Conservation (phyloP, 2,329 filamentous ascomycete genomes). For the Trichoderma brevicompactum region DNA sequence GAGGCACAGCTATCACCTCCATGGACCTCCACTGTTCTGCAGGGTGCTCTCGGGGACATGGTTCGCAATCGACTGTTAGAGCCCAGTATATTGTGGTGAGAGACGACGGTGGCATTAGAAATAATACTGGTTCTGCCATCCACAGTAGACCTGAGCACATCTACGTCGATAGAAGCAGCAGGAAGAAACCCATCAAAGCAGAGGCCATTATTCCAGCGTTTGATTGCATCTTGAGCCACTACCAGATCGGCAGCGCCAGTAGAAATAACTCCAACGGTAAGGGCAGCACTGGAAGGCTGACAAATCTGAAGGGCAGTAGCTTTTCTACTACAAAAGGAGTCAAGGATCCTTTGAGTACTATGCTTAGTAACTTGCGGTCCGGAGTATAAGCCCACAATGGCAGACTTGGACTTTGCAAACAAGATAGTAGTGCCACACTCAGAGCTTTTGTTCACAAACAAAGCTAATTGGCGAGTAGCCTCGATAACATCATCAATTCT, state of each 20-base stretch:
- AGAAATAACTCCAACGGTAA: no score
- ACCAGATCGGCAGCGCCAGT: no score
- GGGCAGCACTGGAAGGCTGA: no score
- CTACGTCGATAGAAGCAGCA: neutral
- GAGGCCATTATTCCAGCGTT: neutral
- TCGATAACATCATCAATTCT: no score
- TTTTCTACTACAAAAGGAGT: no score
- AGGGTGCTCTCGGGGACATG: neutral
- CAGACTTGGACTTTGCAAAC: slow-evolving; percentile 39
- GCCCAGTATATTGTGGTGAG: no score
- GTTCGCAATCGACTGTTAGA: neutral
- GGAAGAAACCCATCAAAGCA: slow-evolving; percentile 1
- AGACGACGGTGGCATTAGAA: neutral
- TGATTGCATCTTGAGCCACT: slow-evolving; percentile 2
- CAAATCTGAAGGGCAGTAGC: no score
- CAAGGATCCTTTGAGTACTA: no score
- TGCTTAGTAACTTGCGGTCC: neutral
- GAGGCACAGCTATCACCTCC: slow-evolving; percentile 42
- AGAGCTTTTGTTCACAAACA: slow-evolving; percentile 1
- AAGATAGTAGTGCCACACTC: slow-evolving; percentile 35
- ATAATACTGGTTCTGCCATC: no score
- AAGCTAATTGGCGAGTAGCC: neutral
- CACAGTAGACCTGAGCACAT: neutral
- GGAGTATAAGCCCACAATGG: slow-evolving; percentile 41
- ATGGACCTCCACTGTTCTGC: neutral